Base-by-base conservation (phyloP, 192 early-diverging fungal genomes). In the Backusella psychrophila region DNA sequence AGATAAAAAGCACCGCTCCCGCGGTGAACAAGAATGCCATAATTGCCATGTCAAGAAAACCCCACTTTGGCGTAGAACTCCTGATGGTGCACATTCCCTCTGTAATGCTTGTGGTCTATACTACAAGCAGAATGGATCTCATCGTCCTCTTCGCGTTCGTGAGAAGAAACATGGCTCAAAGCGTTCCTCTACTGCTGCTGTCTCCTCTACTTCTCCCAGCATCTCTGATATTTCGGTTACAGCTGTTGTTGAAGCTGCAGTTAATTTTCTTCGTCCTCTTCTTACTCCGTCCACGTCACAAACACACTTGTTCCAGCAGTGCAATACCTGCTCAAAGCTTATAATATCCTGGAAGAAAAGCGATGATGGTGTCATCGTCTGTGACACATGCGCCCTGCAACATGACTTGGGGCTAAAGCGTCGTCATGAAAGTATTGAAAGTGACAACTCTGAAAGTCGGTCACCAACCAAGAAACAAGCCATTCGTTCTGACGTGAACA, bases 61-160 rank as follows among this genome's bases (percentile, higher is more conserved):
- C 42, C 91, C 95, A n/a, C 87, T 99, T 11, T 99, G 96, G 97
- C 89, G 97, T 7, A 86, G 96, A 14, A 91, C 94, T 63, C 87
- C 85, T 14, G 88, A 93, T 75, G 78, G 89, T 29, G 93, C 91
- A 41, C 90, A 93, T 56, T 85, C 93, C 17, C 89, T 99, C 49
- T 99, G 97, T 84, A 99, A 99, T 78, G 97, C 97, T 6, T 99
- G 97, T 79, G 97, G 97, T 0, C 82, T 98, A 17, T 98, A 95
- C 81, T 96, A 90, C 84, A 98, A 97, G 83, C 92, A 98, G 66
- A 96, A 99, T 80, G 89, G 91, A 73, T 88, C 91, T 11, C 87
- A 91, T 65, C 86, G 97, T 21, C 97, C 97, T 6, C 72, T 85
- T 7, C 84, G 79, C 11, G 70, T 81, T 15, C 79, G 83, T 8